Base-by-base conservation (phyloP, 1,284 basidiomycete species). In the Ustilago lituana region DNA sequence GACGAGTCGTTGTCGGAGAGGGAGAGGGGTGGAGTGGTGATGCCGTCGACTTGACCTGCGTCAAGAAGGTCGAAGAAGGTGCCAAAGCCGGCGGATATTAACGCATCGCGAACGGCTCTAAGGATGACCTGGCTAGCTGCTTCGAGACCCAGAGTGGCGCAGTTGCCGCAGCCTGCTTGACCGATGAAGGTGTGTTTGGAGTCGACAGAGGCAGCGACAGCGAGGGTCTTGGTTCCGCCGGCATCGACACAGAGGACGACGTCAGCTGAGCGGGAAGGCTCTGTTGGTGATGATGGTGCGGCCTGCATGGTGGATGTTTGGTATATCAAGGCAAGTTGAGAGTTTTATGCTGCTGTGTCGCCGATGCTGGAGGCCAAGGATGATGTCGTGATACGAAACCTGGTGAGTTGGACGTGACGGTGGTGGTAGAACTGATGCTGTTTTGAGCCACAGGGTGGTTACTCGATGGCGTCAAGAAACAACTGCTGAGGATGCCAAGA, bases 171-270 rank as follows among this genome's bases (percentile, higher is more conserved):
- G 9, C 62, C 68, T 27, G 63, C 68, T 61, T 66, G 68, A 27
- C 58, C 68, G 7, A 40, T 38, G 31, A 50, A 71, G 8, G 59
- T 71, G 14, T 47, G 12, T 17, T 66, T 62, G 17, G 68, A 57
- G 23, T 45, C 47, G 20, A 50, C 35, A 3, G 47, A 41, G 8
- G 63, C 55, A 17, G 62, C 62, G 27, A 70, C 62, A 11, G 68
- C 68, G 12, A 71, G 62, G 4, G 68, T 71, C 55, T 71, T 71
- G 35, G 68, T 71, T 43, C 68, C 68, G 11, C 68, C 68, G 14
- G 68, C 68, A 53, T 71, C 68, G 17, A 71, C 58, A 24, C 68
- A 71, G 29, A 66, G 40, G 6, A 71, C 68, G 7, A 71, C 60
- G 36, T 63, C 56, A 26, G 47, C 51, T 8, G 55, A 49, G 27